phyloP scores from a whole-genome alignment of 2,329 filamentous ascomycete genomes.

The Byssochlamys sp. region DNA sequence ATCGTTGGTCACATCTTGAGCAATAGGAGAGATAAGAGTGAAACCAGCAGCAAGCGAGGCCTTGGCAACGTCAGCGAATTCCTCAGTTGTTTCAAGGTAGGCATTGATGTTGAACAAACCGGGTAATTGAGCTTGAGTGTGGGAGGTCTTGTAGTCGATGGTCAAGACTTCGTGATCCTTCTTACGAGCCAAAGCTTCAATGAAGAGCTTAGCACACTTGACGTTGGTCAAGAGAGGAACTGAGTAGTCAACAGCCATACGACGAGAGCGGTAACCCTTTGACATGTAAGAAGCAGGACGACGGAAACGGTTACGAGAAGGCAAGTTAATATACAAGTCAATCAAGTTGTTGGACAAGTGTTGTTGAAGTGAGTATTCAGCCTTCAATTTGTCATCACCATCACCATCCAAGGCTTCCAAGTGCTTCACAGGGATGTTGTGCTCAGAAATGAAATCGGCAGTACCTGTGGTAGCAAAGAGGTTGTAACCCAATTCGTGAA shows the following conservation, averaged over 20 bases:
- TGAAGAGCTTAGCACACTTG: constrained; percentile 95
- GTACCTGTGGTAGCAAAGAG: constrained; percentile 93
- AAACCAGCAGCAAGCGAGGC: constrained; percentile 67
- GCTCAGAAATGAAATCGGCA: constrained; percentile 88
- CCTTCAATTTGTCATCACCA: constrained; percentile 76
- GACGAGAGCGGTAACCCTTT: constrained; percentile 88
- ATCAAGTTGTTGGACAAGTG: constrained; percentile 96
- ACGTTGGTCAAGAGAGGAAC: constrained; percentile 96
- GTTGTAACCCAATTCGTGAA: constrained; percentile 86
- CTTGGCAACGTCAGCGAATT: constrained; percentile 61
- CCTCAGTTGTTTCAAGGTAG: constrained; percentile 54
- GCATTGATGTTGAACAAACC: constrained; percentile 64
- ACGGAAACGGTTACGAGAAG: constrained; percentile 92
- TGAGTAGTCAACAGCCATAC: constrained; percentile 97
- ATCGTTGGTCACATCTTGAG: too few relatives aligned
- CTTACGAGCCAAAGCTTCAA: constrained; percentile 84
- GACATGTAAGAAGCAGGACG: constrained; percentile 97
- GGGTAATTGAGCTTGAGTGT: constrained; percentile 63
- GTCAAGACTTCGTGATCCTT: constrained; percentile 74
- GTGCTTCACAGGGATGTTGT: constrained; percentile 85
- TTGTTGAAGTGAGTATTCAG: constrained; percentile 92
- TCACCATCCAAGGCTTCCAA: constrained; percentile 73
- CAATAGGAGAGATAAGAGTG: constrained; percentile 68
- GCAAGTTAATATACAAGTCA: constrained; percentile 96
- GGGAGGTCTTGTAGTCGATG: constrained; percentile 86